Conservation (phyloP, 805 yeast species). For the Pichia nakasei region DNA sequence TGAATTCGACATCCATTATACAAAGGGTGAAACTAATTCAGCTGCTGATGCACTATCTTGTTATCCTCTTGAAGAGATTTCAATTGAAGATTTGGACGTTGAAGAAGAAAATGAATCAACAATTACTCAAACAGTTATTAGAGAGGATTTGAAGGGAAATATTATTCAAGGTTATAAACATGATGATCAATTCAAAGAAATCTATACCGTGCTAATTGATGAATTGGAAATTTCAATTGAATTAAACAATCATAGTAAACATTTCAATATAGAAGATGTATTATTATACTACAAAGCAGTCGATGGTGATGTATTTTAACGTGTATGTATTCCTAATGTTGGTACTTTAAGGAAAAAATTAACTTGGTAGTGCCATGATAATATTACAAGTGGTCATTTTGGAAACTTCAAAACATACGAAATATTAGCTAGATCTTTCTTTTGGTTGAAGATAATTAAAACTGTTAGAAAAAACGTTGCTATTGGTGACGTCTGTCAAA, state of each 20-base stretch:
- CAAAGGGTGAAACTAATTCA: neutral
- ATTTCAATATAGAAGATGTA: neutral
- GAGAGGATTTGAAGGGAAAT: neutral
- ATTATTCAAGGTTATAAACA: neutral
- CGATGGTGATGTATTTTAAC: neutral
- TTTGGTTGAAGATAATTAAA: neutral
- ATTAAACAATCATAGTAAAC: neutral
- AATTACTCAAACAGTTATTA: neutral
- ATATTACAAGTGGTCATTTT: neutral
- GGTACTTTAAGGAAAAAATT: neutral
- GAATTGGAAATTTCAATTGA: neutral
- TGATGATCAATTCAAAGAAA: neutral
- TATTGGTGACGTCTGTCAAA: neutral
- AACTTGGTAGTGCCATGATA: neutral
- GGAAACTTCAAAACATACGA: neutral
- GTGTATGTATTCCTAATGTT: neutral
- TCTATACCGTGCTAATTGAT: neutral
- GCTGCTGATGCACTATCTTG: constrained; percentile 5
- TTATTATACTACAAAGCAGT: constrained; percentile 1
- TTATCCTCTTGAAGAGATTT: neutral
- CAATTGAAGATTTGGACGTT: neutral
- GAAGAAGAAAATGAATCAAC: neutral
- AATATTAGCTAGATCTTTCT: neutral
- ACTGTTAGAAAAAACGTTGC: neutral
- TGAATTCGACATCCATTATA: constrained; percentile 4